Evolutionary conservation across 169 alveolate species (phyloP).

Genomic region (Eimeria tenella): DNA sequence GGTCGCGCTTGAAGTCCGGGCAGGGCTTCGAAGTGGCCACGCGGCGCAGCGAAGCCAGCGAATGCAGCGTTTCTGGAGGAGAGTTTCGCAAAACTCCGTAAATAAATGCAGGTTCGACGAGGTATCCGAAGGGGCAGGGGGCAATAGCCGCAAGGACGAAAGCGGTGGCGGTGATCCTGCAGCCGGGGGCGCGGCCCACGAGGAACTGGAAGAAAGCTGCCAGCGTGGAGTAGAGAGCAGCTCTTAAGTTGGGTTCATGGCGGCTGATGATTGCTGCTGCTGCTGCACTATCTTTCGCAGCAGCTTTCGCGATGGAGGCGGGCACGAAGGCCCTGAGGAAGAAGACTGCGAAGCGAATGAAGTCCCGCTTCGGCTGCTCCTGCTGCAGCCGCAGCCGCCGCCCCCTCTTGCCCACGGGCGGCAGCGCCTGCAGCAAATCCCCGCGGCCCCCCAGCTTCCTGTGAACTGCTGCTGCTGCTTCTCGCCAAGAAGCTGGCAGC

Average conservation of each 20-base stretch:
- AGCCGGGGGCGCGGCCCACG: neutral
- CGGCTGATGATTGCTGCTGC: neutral
- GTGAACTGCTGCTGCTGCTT: constrained; percentile 14
- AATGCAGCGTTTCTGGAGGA: neutral
- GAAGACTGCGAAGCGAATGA: neutral
- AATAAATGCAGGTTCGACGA: neutral
- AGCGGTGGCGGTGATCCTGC: neutral
- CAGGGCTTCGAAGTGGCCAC: neutral
- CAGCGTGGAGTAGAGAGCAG: neutral
- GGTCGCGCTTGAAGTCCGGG: neutral
- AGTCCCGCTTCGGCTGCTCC: neutral
- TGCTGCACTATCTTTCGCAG: neutral
- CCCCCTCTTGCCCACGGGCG: neutral
- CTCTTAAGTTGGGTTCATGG: neutral
- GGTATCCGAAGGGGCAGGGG: constrained; percentile 43
- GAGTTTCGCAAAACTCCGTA: neutral
- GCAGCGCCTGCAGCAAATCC: neutral
- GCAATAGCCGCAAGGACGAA: constrained; percentile 5
- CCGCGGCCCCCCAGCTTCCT: constrained; percentile 13
- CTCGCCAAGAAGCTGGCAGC: constrained; percentile 2
- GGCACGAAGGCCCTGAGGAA: neutral
- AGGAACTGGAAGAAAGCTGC: neutral
- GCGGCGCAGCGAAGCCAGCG: neutral
- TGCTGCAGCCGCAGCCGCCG: neutral
- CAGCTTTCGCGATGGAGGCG: neutral